Conservation (phyloP, 352 stramenopile genomes). For the Globisporangium carolinianum region DNA sequence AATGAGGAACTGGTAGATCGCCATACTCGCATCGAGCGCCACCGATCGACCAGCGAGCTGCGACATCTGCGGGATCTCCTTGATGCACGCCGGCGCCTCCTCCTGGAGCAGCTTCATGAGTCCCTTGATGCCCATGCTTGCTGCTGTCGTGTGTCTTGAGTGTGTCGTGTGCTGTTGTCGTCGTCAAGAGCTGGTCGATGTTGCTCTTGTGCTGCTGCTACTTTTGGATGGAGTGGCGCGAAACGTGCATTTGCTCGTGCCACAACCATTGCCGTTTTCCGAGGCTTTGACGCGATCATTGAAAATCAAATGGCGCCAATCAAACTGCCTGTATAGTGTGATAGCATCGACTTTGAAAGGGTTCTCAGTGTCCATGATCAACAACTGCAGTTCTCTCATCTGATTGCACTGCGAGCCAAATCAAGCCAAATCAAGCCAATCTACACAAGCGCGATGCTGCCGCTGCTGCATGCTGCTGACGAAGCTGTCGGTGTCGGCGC, state of each 20-base stretch:
- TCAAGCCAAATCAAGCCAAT: not conserved
- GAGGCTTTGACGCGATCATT: too few species aligned
- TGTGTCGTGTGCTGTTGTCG: not conserved
- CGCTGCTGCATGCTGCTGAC: not conserved
- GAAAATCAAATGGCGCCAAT: not conserved
- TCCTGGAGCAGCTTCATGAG: conserved; percentile 98
- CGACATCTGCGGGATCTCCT: conserved; percentile 92
- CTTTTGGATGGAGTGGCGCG: not conserved
- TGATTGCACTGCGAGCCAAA: not conserved
- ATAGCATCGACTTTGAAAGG: too few species aligned
- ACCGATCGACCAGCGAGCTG: conserved; percentile 93
- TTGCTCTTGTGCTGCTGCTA: not conserved
- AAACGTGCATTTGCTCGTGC: not conserved
- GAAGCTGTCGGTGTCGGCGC: conserved; percentile 43
- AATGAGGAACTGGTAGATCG: conserved; percentile 99
- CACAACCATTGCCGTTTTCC: too few species aligned
- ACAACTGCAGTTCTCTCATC: too few species aligned
- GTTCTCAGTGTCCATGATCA: too few species aligned
- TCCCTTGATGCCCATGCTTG: conserved; percentile 98
- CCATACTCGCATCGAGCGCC: conserved; percentile 98
- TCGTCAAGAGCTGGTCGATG: not conserved
- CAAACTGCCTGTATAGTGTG: not conserved
- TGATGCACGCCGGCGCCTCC: conserved; percentile 94
- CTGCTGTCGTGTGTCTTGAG: conserved; percentile 1
- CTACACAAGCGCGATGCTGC: not conserved